Conservation (phyloP, 225 moss, liverwort and hornwort species). For the Physcomitrellopsis africana region DNA sequence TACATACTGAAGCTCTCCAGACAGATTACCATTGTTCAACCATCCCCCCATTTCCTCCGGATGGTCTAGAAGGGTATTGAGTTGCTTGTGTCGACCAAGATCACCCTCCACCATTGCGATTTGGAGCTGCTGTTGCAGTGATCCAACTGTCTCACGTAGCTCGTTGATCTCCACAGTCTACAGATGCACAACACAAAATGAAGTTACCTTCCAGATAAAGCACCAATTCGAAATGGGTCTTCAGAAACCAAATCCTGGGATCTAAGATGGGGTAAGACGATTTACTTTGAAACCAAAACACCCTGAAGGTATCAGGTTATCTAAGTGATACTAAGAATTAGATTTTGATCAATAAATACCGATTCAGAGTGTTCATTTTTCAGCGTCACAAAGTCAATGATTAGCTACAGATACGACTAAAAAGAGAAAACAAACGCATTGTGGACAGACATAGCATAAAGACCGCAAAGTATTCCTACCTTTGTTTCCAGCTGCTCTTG, state of each 20-base stretch:
- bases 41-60: conserved; percentile 88
- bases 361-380: background rate
- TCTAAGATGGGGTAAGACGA: background rate
- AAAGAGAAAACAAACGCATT: background rate
- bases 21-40: conserved; percentile 78
- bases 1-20: conserved; percentile 86
- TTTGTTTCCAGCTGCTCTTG: conserved; percentile 93
- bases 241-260: conserved; percentile 15
- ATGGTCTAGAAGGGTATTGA: conserved; percentile 73
- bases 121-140: conserved; percentile 80
- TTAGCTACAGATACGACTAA: conserved; percentile 6
- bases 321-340: conserved; percentile 13
- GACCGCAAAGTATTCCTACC: conserved; percentile 42
- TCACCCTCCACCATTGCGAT: conserved; percentile 67
- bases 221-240: conserved; percentile 14
- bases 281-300: conserved; percentile 5
- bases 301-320: background rate
- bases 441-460: background rate
- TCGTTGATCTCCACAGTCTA: conserved; percentile 87
- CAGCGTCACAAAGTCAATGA: conserved; percentile 14
- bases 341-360: background rate
- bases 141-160: conserved; percentile 70
- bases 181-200: conserved; percentile 31
- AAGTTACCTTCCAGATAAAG: conserved; percentile 21
- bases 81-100: conserved; percentile 60